A percentile compares a stretch with the other conserved stretches of the same genome.
Conservation (phyloP, 192 early-diverging fungal species). For the Dispira parvispora region DNA sequence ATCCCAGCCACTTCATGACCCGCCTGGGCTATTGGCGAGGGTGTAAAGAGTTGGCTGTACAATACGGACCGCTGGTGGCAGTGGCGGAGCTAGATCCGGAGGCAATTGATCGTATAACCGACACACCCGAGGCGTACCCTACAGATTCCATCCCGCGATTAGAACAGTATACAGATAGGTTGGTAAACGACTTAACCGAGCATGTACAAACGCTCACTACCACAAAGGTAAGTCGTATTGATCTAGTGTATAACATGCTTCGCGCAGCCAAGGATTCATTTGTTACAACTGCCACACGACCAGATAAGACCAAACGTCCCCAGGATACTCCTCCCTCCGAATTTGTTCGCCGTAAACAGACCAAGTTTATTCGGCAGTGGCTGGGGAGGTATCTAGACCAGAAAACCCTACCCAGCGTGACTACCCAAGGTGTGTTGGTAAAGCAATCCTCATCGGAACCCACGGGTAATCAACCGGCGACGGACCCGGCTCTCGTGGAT, state of each 20-base stretch:
- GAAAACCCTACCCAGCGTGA: neutral
- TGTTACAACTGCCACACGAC: neutral
- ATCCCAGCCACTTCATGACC: neutral
- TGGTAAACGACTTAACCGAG: neutral
- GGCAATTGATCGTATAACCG: neutral
- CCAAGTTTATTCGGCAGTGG: neutral
- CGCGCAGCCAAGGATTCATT: neutral
- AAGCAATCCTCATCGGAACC: neutral
- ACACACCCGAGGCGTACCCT: too few species aligned
- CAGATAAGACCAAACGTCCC: neutral
- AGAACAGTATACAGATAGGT: neutral
- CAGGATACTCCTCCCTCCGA: neutral
- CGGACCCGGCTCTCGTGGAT: too few species aligned
- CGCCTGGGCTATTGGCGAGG: constrained; percentile 3
- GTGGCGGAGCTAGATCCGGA: neutral
- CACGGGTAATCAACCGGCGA: neutral
- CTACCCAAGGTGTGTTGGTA: neutral
- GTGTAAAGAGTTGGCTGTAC: neutral
- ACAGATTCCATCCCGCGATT: neutral
- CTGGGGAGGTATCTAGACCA: neutral
- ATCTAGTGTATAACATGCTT: neutral
- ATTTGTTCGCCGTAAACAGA: constrained; percentile 6
- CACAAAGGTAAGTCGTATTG: too few species aligned
- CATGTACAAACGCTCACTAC: too few species aligned
- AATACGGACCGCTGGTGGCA: neutral